Evolutionary conservation across 2,329 filamentous ascomycete genomes (phyloP).

Genomic region (Hypoxylon sp.): DNA sequence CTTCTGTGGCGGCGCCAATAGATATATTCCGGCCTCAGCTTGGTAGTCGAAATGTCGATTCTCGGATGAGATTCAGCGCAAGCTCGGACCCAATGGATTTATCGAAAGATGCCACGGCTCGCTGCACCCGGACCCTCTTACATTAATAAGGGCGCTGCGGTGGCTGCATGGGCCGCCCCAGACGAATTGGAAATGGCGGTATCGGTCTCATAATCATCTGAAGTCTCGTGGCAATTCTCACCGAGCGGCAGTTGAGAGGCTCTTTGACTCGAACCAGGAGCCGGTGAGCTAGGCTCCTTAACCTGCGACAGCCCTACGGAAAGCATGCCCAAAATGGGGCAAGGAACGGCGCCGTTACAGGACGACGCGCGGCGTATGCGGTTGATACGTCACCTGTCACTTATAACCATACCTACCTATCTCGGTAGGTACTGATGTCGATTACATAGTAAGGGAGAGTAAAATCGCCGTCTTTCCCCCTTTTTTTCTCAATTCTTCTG

Average conservation of each 20-base stretch:
- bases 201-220: slow-evolving; percentile 14
- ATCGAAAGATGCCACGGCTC: slow-evolving; percentile 10
- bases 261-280: slow-evolving; percentile 16
- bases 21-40: slow-evolving; percentile 30
- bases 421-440: slow-evolving; percentile 40
- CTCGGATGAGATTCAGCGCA: slow-evolving; percentile 13
- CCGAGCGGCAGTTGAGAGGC: slow-evolving; percentile 37
- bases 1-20: slow-evolving; percentile 20
- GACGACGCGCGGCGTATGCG: slow-evolving; percentile 41
- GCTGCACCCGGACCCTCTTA: slow-evolving; percentile 20
- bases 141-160: slow-evolving; percentile 8
- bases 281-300: slow-evolving; percentile 34
- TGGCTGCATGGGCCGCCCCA: slow-evolving; percentile 13
- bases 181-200: slow-evolving; percentile 21
- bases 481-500: slow-evolving; percentile 13
- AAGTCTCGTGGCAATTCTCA: slow-evolving; percentile 22
- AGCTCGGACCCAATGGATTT: slow-evolving; percentile 13
- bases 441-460: slow-evolving; percentile 42
- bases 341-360: slow-evolving; percentile 39
- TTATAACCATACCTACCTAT: slow-evolving; percentile 39
- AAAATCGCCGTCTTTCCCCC: slow-evolving; percentile 16
- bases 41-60: slow-evolving; percentile 15
- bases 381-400: slow-evolving; percentile 42
- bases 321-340: slow-evolving; percentile 38
- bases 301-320: slow-evolving; percentile 43